Evolutionary conservation across 345 rosid species (phyloP).

Genomic region (Linum tenue): DNA sequence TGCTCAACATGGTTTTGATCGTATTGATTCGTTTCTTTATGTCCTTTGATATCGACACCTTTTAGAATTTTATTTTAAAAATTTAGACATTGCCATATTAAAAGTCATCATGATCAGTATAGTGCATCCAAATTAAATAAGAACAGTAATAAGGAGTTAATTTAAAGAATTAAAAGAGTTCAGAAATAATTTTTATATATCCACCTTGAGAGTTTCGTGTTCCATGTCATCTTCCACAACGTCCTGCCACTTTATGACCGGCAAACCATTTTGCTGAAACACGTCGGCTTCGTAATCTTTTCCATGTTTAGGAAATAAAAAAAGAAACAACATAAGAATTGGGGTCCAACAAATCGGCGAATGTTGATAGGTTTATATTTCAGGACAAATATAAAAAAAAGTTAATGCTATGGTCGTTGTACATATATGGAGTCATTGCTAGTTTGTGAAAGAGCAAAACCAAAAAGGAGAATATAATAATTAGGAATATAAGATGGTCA

Average conservation of each 20-base stretch:
- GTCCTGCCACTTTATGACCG: constrained; percentile 50
- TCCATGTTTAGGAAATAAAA: not conserved
- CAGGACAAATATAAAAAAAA: no score
- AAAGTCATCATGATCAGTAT: no score
- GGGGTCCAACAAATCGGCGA: not conserved
- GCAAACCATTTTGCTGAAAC: constrained; percentile 37
- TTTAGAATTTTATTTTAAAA: not conserved
- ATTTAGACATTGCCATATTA: not conserved
- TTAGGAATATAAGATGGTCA: no score
- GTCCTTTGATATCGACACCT: constrained; percentile 28
- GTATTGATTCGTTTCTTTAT: constrained; percentile 34
- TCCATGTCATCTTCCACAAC: constrained; percentile 35
- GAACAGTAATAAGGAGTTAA: no score
- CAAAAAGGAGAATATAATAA: no score
- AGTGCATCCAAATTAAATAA: not conserved
- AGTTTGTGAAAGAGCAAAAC: no score
- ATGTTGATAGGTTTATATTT: not conserved
- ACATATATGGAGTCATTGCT: no score
- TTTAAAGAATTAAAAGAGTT: no score
- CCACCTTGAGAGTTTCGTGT: constrained; percentile 36
- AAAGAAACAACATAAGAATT: not conserved
- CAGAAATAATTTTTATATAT: not conserved
- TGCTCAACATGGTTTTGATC: constrained; percentile 9
- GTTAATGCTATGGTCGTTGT: no score
- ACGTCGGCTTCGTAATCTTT: constrained; percentile 29